These are phyloP conservation scores for Paraurostyla sp. DNA, from an alignment of 73 alveolate genomes.

Conservation along the genomic window DNA sequence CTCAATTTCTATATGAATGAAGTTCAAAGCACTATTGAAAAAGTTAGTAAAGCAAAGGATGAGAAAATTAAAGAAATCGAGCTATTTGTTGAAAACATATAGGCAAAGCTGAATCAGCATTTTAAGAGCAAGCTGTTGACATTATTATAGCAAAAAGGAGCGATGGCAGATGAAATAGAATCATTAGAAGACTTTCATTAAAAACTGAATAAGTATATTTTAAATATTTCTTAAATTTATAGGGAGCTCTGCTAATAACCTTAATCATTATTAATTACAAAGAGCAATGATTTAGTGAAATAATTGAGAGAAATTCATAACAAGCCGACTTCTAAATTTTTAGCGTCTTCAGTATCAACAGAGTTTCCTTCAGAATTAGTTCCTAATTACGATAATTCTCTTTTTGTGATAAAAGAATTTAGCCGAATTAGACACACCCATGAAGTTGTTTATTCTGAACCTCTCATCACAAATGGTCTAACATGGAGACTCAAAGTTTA, in stretches of 20 bases:
- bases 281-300: conserved; percentile 67
- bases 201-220: conserved; percentile 75
- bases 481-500: conserved; percentile 96
- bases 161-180: conserved; percentile 66
- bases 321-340: conserved; percentile 75
- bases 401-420: conserved; percentile 81
- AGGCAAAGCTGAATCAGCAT: conserved; percentile 81
- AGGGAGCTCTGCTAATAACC: conserved; percentile 70
- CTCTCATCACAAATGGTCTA: conserved; percentile 87
- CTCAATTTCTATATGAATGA: conserved; percentile 79
- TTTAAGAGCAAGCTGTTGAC: conserved; percentile 70
- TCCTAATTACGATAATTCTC: conserved; percentile 91
- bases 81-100: conserved; percentile 79
- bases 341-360: neutral
- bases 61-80: conserved; percentile 91
- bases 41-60: conserved; percentile 89
- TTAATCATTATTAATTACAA: conserved; percentile 71
- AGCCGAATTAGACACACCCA: conserved; percentile 73
- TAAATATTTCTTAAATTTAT: conserved; percentile 72
- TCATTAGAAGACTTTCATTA: conserved; percentile 48
- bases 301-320: conserved; percentile 73
- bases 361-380: conserved; percentile 86
- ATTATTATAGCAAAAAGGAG: conserved; percentile 52
- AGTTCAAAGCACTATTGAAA: conserved; percentile 81
- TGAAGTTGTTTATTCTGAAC: conserved; percentile 93